phyloP scores from a whole-genome alignment of 208 protist genomes.

The Tritrichomonas foetus region DNA sequence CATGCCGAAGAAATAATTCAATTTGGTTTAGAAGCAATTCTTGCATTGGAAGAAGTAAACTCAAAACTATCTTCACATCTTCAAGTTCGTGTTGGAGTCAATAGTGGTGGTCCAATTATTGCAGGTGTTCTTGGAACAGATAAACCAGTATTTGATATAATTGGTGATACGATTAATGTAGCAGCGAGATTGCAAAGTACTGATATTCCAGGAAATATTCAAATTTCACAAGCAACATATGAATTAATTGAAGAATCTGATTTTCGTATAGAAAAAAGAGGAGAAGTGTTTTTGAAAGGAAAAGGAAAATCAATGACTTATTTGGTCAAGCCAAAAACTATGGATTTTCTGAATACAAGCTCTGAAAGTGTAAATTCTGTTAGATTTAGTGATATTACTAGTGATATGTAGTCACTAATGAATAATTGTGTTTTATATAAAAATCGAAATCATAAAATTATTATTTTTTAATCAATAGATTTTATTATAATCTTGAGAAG shows the following conservation, averaged over 20 bases:
- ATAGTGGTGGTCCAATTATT: slow-evolving; percentile 6
- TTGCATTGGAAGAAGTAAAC: neutral
- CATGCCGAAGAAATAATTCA: neutral
- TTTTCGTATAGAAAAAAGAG: neutral
- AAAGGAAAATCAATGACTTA: too few species aligned
- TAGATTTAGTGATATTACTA: too few species aligned
- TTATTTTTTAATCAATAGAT: too few species aligned
- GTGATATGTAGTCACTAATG: too few species aligned
- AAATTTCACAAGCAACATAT: neutral
- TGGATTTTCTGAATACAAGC: too few species aligned
- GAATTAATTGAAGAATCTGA: neutral
- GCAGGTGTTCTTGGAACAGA: neutral
- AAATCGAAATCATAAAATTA: too few species aligned
- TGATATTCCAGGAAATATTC: neutral
- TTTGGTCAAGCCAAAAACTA: too few species aligned
- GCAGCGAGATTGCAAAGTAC: neutral
- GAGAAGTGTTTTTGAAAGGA: neutral
- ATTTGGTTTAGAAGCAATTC: neutral
- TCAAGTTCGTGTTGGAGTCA: neutral
- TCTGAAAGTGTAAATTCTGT: too few species aligned
- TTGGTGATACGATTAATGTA: slow-evolving; percentile 13
- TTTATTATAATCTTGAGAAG: too few species aligned
- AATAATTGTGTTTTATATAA: too few species aligned
- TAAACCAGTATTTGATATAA: slow-evolving; percentile 27
- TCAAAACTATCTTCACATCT: neutral